These are phyloP conservation scores for Paxillus rubicundulus DNA, from an alignment of 768 basidiomycete genomes.

Conservation along the genomic window DNA sequence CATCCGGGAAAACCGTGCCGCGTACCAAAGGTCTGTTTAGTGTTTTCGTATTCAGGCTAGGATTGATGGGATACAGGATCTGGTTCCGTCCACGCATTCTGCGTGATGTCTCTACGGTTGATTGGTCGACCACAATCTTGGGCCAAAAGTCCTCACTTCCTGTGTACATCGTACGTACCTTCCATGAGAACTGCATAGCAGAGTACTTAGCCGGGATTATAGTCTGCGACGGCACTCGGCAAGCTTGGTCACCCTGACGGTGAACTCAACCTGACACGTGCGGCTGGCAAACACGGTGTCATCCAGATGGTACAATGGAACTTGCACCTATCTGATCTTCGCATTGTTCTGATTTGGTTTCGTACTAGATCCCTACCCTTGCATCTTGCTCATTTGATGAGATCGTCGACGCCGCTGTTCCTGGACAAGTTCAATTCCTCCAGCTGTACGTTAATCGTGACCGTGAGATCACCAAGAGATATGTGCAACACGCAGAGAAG, in stretches of 20 bases:
- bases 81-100: constrained; percentile 89
- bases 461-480: constrained; percentile 72
- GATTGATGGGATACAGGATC: constrained; percentile 38
- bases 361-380: constrained; percentile 76
- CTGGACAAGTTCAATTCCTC: constrained; percentile 75
- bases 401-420: constrained; percentile 76
- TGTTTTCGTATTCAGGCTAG: not conserved
- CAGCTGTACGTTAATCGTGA: constrained; percentile 90
- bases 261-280: constrained; percentile 81
- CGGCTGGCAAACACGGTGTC: constrained; percentile 70
- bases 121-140: constrained; percentile 75
- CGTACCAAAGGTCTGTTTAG: constrained; percentile 67
- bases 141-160: constrained; percentile 73
- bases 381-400: constrained; percentile 93
- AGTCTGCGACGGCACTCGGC: constrained; percentile 75
- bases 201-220: not conserved
- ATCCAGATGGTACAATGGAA: constrained; percentile 58
- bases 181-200: not conserved
- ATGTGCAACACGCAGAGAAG: constrained; percentile 82
- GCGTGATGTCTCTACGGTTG: constrained; percentile 74
- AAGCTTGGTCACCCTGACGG: constrained; percentile 94
- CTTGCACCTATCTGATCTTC: not conserved
- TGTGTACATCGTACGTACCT: constrained; percentile 59
- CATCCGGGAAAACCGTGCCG: constrained; percentile 78
- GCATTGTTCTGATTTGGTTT: not conserved